phyloP scores from a whole-genome alignment of 768 basidiomycete genomes.

The Boletellus sp. region DNA sequence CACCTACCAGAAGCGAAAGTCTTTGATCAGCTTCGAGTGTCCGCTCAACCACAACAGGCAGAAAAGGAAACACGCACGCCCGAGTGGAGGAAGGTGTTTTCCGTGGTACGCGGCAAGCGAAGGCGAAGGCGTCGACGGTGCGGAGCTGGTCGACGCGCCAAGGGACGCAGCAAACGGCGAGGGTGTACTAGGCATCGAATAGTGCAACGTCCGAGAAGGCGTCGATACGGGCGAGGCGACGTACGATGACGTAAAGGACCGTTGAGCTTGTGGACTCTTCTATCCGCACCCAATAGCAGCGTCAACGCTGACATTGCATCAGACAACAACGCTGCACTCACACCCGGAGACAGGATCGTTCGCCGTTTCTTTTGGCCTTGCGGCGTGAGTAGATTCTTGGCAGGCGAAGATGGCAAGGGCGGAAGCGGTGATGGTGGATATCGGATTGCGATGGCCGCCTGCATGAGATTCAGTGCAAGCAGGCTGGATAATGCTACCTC shows the following conservation, averaged over 20 bases:
- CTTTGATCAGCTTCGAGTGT: background rate
- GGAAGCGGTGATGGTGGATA: conserved; percentile 34
- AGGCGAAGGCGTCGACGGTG: conserved; percentile 35
- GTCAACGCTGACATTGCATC: background rate
- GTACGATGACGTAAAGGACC: conserved; percentile 30
- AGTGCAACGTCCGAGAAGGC: conserved; percentile 31
- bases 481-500: conserved; percentile 31
- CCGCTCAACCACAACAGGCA: background rate
- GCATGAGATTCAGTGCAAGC: conserved; percentile 34
- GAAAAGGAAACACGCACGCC: conserved; percentile 29
- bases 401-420: conserved; percentile 22
- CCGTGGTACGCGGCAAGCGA: conserved; percentile 40
- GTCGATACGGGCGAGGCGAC: conserved; percentile 29
- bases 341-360: conserved; percentile 20
- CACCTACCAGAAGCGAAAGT: conserved; percentile 11
- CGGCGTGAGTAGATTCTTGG: conserved; percentile 21
- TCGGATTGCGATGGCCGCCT: conserved; percentile 34
- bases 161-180: conserved; percentile 37
- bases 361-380: conserved; percentile 28
- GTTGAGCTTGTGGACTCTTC: conserved; percentile 28
- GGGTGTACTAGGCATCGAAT: conserved; percentile 36
- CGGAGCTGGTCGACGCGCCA: conserved; percentile 26
- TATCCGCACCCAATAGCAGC: background rate
- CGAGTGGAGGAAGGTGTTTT: conserved; percentile 32
- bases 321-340: conserved; percentile 7